Conservation (phyloP, 768 basidiomycete genomes). For the Russula sp. region DNA sequence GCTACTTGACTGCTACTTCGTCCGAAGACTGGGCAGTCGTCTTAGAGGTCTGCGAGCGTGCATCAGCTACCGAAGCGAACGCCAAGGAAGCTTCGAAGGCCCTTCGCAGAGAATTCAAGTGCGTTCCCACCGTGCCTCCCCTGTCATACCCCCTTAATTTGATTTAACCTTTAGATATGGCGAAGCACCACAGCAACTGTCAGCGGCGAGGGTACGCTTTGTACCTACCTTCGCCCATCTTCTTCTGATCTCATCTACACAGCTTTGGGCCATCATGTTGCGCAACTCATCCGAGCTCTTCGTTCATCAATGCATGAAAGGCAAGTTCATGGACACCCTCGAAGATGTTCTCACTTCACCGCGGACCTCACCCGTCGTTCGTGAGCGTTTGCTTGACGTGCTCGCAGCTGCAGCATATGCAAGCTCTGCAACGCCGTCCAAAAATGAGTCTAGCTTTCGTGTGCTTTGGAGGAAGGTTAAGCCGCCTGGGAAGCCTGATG, state of each 20-base stretch:
- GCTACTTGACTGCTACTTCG: conserved; percentile 67
- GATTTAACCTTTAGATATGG: conserved; percentile 18
- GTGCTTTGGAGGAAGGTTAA: conserved; percentile 79
- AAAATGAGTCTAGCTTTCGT: conserved; percentile 47
- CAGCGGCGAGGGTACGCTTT: conserved; percentile 22
- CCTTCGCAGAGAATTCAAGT: conserved; percentile 83
- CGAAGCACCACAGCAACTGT: conserved; percentile 22
- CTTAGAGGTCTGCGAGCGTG: conserved; percentile 80
- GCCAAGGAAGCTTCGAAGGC: conserved; percentile 84
- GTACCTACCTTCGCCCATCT: not conserved
- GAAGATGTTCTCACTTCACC: conserved; percentile 63
- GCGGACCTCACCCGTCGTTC: conserved; percentile 71
- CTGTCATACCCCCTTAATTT: not conserved
- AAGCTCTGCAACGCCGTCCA: conserved; percentile 37
- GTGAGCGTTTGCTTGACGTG: conserved; percentile 74
- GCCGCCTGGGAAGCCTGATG: conserved; percentile 72
- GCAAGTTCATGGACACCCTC: conserved; percentile 74
- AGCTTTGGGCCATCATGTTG: conserved; percentile 91
- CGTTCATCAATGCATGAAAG: conserved; percentile 58
- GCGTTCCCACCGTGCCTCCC: conserved; percentile 22
- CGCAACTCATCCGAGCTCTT: conserved; percentile 72
- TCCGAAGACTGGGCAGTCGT: conserved; percentile 82
- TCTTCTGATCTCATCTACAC: conserved; percentile 5
- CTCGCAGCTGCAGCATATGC: conserved; percentile 77
- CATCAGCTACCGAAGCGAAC: conserved; percentile 60